phyloP scores from a whole-genome alignment of 2,329 filamentous ascomycete species.

The Aurifilum marmelostoma region DNA sequence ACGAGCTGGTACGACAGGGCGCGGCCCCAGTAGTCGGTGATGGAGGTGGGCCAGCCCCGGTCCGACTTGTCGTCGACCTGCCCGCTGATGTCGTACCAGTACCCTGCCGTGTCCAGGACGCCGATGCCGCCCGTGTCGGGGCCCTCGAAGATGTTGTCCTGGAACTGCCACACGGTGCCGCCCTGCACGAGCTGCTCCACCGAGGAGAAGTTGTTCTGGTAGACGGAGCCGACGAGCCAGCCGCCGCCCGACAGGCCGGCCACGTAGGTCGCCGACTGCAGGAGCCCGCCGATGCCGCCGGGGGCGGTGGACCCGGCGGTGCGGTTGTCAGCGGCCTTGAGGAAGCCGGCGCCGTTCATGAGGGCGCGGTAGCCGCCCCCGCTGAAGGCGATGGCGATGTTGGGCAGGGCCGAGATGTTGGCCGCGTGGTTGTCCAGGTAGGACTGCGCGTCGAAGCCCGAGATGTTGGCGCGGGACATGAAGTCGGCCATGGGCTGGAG shows the following conservation, averaged over 20 bases:
- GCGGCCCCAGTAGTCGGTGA: conserved; percentile 90
- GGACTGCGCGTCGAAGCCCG: conserved; percentile 72
- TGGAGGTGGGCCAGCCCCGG: conserved; percentile 67
- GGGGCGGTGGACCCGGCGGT: conserved; percentile 62
- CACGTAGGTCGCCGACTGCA: conserved; percentile 82
- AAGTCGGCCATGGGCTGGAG: conserved; percentile 75
- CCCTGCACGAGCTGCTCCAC: conserved; percentile 60
- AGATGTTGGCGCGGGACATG: conserved; percentile 71
- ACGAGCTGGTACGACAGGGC: conserved; percentile 86
- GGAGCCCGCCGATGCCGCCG: conserved; percentile 76
- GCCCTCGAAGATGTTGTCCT: conserved; percentile 41
- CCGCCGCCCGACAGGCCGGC: conserved; percentile 80
- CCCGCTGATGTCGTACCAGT: conserved; percentile 62
- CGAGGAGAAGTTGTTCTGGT: conserved; percentile 80
- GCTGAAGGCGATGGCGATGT: conserved; percentile 75
- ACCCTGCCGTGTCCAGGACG: conserved; percentile 43
- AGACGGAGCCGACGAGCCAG: conserved; percentile 84
- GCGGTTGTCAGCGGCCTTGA: conserved; percentile 78
- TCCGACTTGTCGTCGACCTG: conserved; percentile 64
- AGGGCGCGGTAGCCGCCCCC: conserved; percentile 88
- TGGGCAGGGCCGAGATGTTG: conserved; percentile 58
- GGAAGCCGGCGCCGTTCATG: conserved; percentile 77
- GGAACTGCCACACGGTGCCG: conserved; percentile 40
- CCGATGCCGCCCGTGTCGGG: conserved; percentile 35
- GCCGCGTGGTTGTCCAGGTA: conserved; percentile 71